Evolutionary conservation across 2,329 filamentous ascomycete species (phyloP).

Genomic region (Diaporthe citrichinensis): DNA sequence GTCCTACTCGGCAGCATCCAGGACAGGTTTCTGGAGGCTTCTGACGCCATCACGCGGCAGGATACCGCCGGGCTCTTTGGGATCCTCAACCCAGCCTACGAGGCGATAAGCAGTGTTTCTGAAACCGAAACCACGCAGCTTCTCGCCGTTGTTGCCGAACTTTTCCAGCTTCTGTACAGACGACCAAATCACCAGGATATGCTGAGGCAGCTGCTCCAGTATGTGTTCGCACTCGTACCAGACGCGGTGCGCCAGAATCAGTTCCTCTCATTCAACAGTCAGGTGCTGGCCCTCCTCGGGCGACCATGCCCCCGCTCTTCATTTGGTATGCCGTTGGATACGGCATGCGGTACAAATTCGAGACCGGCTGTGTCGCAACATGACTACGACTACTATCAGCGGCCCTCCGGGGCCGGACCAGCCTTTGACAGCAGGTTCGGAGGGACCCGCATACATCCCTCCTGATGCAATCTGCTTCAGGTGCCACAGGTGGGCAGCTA

Average conservation of each 20-base stretch:
- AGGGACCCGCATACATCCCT: background rate
- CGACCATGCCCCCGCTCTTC: background rate
- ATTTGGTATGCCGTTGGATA: background rate
- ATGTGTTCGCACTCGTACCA: background rate
- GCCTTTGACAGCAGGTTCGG: background rate
- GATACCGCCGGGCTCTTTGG: slow-evolving; percentile 7
- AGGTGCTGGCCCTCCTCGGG: background rate
- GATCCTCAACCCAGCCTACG: slow-evolving; percentile 22
- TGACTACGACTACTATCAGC: background rate
- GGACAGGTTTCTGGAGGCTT: slow-evolving; percentile 14
- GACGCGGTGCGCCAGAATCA: background rate
- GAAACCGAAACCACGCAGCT: background rate
- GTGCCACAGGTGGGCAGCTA: background rate
- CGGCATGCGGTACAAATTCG: background rate
- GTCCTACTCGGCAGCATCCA: background rate
- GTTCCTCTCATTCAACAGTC: background rate
- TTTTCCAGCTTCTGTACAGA: background rate
- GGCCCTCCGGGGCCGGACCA: background rate
- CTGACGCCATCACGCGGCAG: background rate
- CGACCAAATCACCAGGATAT: slow-evolving; percentile 6
- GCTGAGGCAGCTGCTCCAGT: slow-evolving; percentile 8
- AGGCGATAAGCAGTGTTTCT: slow-evolving; percentile 1
- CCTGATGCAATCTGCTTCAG: background rate
- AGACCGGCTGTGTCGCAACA: background rate
- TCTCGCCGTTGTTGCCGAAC: background rate